A percentile compares a stretch with the other conserved stretches of the same genome.
These are phyloP conservation scores for Dendrobium huoshanense DNA, from an alignment of 106 monocot species.

Conservation along the genomic window DNA sequence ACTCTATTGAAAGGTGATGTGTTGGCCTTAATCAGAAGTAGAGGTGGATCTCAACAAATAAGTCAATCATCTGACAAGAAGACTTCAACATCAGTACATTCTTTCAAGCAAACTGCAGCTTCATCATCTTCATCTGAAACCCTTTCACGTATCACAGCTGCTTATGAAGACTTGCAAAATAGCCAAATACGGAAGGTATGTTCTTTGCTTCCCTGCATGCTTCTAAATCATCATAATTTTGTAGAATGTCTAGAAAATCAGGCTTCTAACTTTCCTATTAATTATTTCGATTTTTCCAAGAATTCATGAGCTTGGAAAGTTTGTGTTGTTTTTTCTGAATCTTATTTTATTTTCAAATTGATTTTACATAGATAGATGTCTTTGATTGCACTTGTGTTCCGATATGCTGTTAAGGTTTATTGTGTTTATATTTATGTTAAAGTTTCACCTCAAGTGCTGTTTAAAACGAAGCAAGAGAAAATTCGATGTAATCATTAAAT, in stretches of 20 bases:
- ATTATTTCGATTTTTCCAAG: background rate
- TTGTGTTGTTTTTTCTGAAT: background rate
- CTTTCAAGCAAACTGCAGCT: constrained; percentile 15
- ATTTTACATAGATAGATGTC: background rate
- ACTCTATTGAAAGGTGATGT: constrained; percentile 97
- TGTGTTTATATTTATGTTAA: background rate
- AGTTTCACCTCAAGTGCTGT: background rate
- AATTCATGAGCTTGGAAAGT: background rate
- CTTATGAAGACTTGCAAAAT: constrained; percentile 76
- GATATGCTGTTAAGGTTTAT: background rate
- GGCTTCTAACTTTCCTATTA: background rate
- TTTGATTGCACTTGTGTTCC: background rate
- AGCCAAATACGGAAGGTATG: constrained; percentile 84
- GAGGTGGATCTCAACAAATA: constrained; percentile 26
- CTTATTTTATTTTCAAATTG: background rate
- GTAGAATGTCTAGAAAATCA: background rate
- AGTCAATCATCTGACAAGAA: constrained; percentile 19
- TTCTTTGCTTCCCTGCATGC: background rate
- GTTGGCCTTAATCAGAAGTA: constrained; percentile 50
- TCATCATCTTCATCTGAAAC: constrained; percentile 9
- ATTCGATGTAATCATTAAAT: background rate
- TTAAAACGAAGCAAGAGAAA: background rate
- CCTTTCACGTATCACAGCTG: constrained; percentile 9
- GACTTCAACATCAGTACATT: constrained; percentile 15
- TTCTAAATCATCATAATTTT: constrained; percentile 3